Evolutionary conservation across 1,284 basidiomycete species (phyloP).

Genomic region (Tylopilus microsporus): DNA sequence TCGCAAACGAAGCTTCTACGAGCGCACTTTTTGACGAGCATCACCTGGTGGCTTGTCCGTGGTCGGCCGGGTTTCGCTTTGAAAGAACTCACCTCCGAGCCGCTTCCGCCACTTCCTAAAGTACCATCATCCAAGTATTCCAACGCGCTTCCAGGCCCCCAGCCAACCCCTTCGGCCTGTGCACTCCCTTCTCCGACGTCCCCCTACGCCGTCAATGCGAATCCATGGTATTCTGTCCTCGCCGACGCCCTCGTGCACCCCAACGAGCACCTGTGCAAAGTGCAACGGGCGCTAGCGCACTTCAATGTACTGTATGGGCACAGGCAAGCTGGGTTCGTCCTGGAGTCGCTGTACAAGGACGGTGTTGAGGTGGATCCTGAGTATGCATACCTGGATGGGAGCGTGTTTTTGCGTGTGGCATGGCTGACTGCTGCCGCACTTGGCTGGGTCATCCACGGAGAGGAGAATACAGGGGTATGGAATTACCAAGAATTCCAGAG

Average conservation of each 20-base stretch:
- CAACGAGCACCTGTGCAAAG: constrained; percentile 61
- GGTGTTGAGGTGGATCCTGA: constrained; percentile 23
- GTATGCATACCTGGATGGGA: constrained; percentile 52
- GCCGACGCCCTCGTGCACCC: constrained; percentile 34
- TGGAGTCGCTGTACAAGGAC: constrained; percentile 21
- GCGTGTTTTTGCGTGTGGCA: constrained; percentile 53
- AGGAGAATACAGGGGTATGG: constrained; percentile 28
- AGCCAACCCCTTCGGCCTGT: constrained; percentile 31
- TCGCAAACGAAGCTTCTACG: constrained; percentile 29
- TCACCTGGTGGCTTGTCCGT: constrained; percentile 37
- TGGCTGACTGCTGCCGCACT: constrained; percentile 46
- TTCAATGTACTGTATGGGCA: constrained; percentile 48
- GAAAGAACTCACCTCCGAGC: constrained; percentile 24
- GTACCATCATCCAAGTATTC: constrained; percentile 19
- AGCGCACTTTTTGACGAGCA: constrained; percentile 33
- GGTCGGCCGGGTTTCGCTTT: constrained; percentile 30
- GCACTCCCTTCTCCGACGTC: constrained; percentile 25
- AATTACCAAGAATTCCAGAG: constrained; percentile 30
- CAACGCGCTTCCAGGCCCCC: constrained; percentile 26
- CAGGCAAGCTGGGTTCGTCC: constrained; percentile 35
- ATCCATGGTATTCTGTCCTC: constrained; percentile 32
- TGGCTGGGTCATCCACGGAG: constrained; percentile 51
- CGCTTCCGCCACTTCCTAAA: constrained; percentile 21
- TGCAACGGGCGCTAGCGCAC: constrained; percentile 53
- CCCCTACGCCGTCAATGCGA: constrained; percentile 24